These are phyloP conservation scores for Colletotrichum paranaense DNA, from an alignment of 2,329 filamentous ascomycete species.

Conservation along the genomic window DNA sequence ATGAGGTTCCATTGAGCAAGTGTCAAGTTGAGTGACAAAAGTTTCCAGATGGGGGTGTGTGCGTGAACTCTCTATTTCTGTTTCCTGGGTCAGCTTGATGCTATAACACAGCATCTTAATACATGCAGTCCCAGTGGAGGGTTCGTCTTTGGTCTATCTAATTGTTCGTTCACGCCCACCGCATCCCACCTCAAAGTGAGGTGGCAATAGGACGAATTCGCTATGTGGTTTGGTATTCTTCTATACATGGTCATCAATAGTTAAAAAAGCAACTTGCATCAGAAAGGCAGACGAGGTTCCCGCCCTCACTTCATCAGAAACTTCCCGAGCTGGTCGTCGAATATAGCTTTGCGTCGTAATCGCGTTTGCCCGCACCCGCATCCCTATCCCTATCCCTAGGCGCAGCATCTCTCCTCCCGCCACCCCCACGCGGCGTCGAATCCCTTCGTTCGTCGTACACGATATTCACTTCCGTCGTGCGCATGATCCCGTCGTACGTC, in stretches of 20 bases:
- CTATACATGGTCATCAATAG: background rate
- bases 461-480: slow-evolving; percentile 28
- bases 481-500: slow-evolving; percentile 53
- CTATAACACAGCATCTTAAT: background rate
- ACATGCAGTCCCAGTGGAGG: background rate
- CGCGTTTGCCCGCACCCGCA: background rate
- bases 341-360: slow-evolving; percentile 15
- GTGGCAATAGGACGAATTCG: background rate
- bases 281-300: slow-evolving; percentile 1
- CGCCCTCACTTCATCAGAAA: slow-evolving; percentile 1
- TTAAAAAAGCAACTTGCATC: background rate
- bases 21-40: slow-evolving; percentile 8
- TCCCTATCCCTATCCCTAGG: background rate
- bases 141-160: background rate
- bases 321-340: slow-evolving; percentile 17
- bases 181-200: background rate
- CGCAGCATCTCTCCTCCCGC: background rate
- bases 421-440: slow-evolving; percentile 1
- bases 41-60: background rate
- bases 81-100: background rate
- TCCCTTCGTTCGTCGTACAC: slow-evolving; percentile 20
- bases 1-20: background rate
- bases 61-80: background rate
- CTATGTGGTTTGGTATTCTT: background rate
- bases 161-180: no score